Evolutionary conservation across 805 yeast genomes (phyloP).

Genomic region (Cyberlindnera misumaiensis): DNA sequence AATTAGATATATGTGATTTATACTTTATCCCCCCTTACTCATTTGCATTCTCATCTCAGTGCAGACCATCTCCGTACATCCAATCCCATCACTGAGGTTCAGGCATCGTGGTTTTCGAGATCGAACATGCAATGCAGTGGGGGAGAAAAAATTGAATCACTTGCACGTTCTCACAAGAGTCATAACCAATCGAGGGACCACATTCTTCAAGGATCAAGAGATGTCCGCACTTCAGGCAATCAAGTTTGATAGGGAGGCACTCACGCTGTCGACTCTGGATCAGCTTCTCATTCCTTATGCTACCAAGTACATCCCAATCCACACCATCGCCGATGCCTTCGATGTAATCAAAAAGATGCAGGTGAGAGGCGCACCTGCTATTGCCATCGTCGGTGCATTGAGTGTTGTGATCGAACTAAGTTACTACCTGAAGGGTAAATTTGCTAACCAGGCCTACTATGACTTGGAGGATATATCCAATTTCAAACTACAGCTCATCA

Average conservation of each 20-base stretch:
- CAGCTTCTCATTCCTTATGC: constrained; percentile 80
- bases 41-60: too few species aligned
- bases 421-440: constrained; percentile 24
- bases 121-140: not conserved
- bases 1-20: too few species aligned
- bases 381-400: constrained; percentile 89
- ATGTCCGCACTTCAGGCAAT: constrained; percentile 56
- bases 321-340: constrained; percentile 67
- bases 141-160: not conserved
- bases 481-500: constrained; percentile 32
- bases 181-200: not conserved
- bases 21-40: too few species aligned
- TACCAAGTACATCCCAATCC: constrained; percentile 57
- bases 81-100: too few species aligned
- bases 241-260: constrained; percentile 42
- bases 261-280: constrained; percentile 58
- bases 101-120: too few species aligned
- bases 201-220: not conserved
- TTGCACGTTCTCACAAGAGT: too few species aligned
- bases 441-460: constrained; percentile 24
- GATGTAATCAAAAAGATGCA: constrained; percentile 85
- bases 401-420: constrained; percentile 71
- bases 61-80: too few species aligned
- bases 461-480: constrained; percentile 25
- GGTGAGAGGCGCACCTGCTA: constrained; percentile 98